These are phyloP conservation scores for Staphylotrichum tortipilum DNA, from an alignment of 495 filamentous ascomycete species.

Conservation along the genomic window DNA sequence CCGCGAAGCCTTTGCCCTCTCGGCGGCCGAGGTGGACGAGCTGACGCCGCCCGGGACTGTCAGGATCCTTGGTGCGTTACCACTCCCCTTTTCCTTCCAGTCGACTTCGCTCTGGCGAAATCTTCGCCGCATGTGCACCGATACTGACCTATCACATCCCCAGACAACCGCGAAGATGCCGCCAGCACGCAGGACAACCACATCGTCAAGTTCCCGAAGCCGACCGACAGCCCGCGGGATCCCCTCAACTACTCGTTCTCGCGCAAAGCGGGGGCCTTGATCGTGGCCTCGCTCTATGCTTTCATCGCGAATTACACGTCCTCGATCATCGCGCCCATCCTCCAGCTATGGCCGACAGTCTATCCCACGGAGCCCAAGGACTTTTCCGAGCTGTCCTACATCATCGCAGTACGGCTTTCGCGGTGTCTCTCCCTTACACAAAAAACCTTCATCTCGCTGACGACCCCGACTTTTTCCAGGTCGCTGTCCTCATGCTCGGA, in stretches of 20 bases:
- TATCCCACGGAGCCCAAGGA: neutral
- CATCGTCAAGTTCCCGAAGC: neutral
- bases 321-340: neutral
- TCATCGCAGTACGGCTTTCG: neutral
- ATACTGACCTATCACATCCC: neutral
- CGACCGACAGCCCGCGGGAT: neutral
- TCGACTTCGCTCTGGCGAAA: too few species aligned
- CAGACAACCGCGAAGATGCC: neutral
- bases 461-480: neutral
- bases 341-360: neutral
- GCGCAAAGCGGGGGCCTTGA: neutral
- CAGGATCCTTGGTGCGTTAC: neutral
- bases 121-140: too few species aligned
- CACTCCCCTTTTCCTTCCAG: neutral
- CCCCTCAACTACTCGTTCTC: neutral
- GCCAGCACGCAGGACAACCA: neutral
- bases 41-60: neutral
- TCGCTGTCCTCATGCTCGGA: neutral
- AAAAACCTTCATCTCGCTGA: too few species aligned
- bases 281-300: neutral
- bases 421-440: too few species aligned
- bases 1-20: neutral
- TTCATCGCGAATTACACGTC: neutral
- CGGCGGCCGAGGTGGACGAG: conserved; percentile 1
- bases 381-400: neutral